Conservation (phyloP, 371 early-diverging fungal species). For the Umbelopsis sp. region DNA sequence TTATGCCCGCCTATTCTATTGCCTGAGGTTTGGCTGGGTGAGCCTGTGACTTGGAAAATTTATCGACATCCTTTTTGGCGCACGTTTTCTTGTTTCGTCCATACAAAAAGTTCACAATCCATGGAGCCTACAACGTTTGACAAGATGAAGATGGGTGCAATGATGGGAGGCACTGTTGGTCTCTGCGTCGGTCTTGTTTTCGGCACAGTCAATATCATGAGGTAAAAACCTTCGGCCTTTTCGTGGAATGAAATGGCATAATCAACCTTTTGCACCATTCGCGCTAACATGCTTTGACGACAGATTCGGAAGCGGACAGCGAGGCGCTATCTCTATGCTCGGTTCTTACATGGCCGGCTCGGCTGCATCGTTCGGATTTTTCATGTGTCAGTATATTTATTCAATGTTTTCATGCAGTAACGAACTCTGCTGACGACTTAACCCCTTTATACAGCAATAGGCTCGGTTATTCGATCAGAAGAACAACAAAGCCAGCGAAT, state of each 20-base stretch:
- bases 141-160: conserved; percentile 79
- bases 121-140: conserved; percentile 71
- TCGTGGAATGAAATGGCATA: too few species aligned
- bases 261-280: not conserved
- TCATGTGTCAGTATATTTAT: conserved; percentile 46
- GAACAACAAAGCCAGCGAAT: conserved; percentile 29
- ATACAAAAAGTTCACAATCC: not conserved
- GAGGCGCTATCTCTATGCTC: conserved; percentile 46
- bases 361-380: conserved; percentile 59
- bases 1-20: too few species aligned
- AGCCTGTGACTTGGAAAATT: not conserved
- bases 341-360: conserved; percentile 58
- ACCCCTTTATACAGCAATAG: conserved; percentile 68
- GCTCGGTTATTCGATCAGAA: conserved; percentile 78
- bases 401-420: not conserved
- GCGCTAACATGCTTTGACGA: not conserved
- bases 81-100: not conserved
- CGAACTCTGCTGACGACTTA: not conserved
- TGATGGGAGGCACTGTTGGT: conserved; percentile 87
- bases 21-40: too few species aligned
- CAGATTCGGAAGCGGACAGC: conserved; percentile 51
- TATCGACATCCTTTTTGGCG: too few species aligned
- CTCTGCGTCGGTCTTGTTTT: conserved; percentile 83
- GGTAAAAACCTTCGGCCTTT: conserved; percentile 44
- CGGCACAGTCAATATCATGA: conserved; percentile 69